Base-by-base conservation (phyloP, 1,139 yeast genomes). In the Pichia sp. region DNA sequence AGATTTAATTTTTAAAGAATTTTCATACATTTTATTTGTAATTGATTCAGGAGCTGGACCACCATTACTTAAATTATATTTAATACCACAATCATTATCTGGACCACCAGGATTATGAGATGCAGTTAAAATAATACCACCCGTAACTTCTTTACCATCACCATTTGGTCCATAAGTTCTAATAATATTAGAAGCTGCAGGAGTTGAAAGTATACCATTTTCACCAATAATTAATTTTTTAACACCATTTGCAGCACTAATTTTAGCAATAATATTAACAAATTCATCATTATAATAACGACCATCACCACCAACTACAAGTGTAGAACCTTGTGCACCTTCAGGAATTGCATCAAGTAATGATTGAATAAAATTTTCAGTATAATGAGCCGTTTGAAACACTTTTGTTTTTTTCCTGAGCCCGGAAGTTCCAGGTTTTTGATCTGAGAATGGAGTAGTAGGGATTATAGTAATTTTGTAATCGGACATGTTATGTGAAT, bases 61-160 rank as follows among this genome's bases (percentile, higher is more conserved):
- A 53, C 98, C 98, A 61, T 92, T 90, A 52, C 87, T 79, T 66
- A 94, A 73, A 66, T 92, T 92, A 72, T 92, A 92, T 71, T 92
- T 92, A 71, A 92, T 92, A 48, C 98, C 98, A 65, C 90, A 77
- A 63, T 92, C 98, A 52, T 87, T 80, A 32, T 74, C 68, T 49
- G 97, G 97, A 6, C 97, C 97, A 63, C 98, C 98, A n/a, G 98
- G 98, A 67, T 92, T 92, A 67, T 92, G 98, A 31, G 96, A 85
- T 4, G 98, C 98, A 23, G 98, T 92, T 60, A 92, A 73, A 53
- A 94, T 87, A 65, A 92, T 89, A 50, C 97, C 98, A 51, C 98
- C 98, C 8, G 97, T 90, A 51, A 87, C 86, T 39, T 73, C 71
- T 45, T 64, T 60, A 23, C 35, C 35, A 22, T 32, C 35, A 11